Evolutionary conservation across 768 basidiomycete genomes (phyloP), one percentile per base, ranked within the genome.

Genomic region (Lactifluus volemus): DNA sequence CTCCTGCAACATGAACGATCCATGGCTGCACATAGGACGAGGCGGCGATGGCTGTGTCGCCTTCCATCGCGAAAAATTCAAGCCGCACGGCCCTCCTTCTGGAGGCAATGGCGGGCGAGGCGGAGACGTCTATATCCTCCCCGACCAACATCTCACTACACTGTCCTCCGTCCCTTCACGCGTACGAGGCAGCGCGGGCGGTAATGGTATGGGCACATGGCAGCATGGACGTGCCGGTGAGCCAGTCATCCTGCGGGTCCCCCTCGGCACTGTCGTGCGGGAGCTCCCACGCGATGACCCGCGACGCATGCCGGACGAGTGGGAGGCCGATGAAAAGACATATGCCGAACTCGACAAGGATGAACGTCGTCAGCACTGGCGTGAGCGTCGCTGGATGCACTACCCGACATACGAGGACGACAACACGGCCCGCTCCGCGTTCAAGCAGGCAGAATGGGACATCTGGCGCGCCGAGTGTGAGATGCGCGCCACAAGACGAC

Each of bases 31-130:
- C 53, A n/a, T 67, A 89, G 94, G 93, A 15, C 84, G 81, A 68
- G 95, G 95, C 19, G 96, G 96, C 0, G 78, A 92, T 59, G 96
- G 96, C 25, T 91, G 93, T 64, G 91, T 88, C 25, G 94, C 96
- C 5, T 97, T 98, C 68, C 88, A 94, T 68, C 84, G 92, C 59
- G 92, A 96, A 74, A 91, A 92, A 69, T 92, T 81, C 73, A 83
- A 83, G 59, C 82, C 87, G 1, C 81, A 84, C 63, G 92, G 92
- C 0, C 92, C 94, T 0, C 93, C 96, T 0, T 95, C 93, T 10
- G 96, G 96, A 0, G 96, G 95, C 1, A 89, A 89, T 61, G 96
- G 96, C 15, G 96, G 94, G 2, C 80, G 81, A 49, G 96, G 95
- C 30, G 93, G 91, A 4, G 85, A 88, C 67, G 84, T 98, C 36